Evolutionary conservation across 257 asterid species (phyloP), one percentile per base, ranked within the genome.

Genomic region (Capsicum rhomboideum): DNA sequence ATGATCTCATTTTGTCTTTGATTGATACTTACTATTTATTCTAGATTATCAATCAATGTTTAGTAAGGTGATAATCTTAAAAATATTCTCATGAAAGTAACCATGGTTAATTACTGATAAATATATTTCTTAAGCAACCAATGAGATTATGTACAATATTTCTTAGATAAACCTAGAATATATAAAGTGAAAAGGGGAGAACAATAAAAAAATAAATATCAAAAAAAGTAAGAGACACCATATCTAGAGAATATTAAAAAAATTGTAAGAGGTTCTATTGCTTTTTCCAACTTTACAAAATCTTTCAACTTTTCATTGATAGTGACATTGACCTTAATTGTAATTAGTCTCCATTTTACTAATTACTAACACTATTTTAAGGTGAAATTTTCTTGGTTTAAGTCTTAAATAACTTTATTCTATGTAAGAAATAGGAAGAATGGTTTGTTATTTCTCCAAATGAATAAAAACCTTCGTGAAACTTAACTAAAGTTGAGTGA

Each of bases 301-400:
- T 67, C 84, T 83, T 83, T 78, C 78, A 68, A 78, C 82, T 86
- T 83, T 86, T 86, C 9, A 79, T 21, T 21, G 88, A 86, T 86
- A 71, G 17, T 29, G 84, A 78, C 82, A 42, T 29, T 20, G 77
- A 66, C 52, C 78, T 54, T 42, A 31, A 72, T 16, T 8, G 31
- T 8, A 53, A 18, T 52, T 37, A 18, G 37, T 6, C 46, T n/a
- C n/a, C 14, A 42, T 10, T 52, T 18, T 26, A 74, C 77, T 68
- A 54, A 46, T 26, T 68, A 44, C 34, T 8, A 49, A 50, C 71
- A 64, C 29, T 75, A 26, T 75, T 49, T 49, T 26, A 23, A 49
- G 17, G 81, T 49, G 81, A 16, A 26, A 4, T 75, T 26, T 49
- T 75, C 17, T 50, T 26, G 3, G 26, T 75, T 75, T 23, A 49